A percentile compares a stretch with the other conserved stretches of the same genome.
Evolutionary conservation across 352 stramenopile species (phyloP).

Genomic region (Phytophthora sansomeana): DNA sequence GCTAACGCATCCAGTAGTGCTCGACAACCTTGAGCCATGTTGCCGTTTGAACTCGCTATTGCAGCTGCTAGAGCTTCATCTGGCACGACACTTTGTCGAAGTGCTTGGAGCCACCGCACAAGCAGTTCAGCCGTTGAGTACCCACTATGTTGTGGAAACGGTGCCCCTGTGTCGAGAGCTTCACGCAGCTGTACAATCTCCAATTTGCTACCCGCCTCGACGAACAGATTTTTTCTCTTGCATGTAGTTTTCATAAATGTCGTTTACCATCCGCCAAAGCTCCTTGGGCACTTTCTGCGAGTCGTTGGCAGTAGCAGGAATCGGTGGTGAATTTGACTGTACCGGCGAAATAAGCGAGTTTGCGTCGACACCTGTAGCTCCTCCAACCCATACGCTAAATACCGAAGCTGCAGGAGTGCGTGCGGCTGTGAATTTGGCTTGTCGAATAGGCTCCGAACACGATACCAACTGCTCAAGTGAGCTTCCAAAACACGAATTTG

Average conservation of each 20-base stretch:
- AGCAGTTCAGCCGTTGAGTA: slow-evolving; percentile 94
- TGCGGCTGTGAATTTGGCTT: slow-evolving; percentile 42
- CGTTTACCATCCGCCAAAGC: slow-evolving; percentile 98
- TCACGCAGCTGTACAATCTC: slow-evolving; percentile 85
- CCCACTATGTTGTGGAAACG: slow-evolving; percentile 84
- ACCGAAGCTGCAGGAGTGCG: slow-evolving; percentile 42
- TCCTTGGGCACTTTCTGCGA: slow-evolving; percentile 95
- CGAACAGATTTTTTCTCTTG: slow-evolving; percentile 85
- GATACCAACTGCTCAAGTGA: slow-evolving; percentile 95
- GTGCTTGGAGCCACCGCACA: slow-evolving; percentile 90
- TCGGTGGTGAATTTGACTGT: slow-evolving; percentile 51
- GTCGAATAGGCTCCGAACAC: slow-evolving; percentile 88
- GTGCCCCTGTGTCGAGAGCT: slow-evolving; percentile 92
- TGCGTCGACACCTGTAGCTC: slow-evolving; percentile 39
- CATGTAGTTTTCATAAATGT: slow-evolving; percentile 89
- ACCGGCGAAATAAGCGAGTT: slow-evolving; percentile 28
- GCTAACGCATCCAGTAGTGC: slow-evolving; percentile 84
- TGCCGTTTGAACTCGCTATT: slow-evolving; percentile 58
- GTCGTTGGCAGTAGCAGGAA: slow-evolving; percentile 21
- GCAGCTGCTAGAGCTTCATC: slow-evolving; percentile 80
- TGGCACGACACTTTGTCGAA: slow-evolving; percentile 92
- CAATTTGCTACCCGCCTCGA: slow-evolving; percentile 70
- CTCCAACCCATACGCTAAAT: slow-evolving; percentile 56
- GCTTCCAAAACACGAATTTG: slow-evolving; percentile 95
- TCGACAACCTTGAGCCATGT: slow-evolving; percentile 84